Evolutionary conservation across 495 filamentous ascomycete genomes (phyloP), one percentile per base, ranked within the genome.

Genomic region (Mycothermus thermophilus): DNA sequence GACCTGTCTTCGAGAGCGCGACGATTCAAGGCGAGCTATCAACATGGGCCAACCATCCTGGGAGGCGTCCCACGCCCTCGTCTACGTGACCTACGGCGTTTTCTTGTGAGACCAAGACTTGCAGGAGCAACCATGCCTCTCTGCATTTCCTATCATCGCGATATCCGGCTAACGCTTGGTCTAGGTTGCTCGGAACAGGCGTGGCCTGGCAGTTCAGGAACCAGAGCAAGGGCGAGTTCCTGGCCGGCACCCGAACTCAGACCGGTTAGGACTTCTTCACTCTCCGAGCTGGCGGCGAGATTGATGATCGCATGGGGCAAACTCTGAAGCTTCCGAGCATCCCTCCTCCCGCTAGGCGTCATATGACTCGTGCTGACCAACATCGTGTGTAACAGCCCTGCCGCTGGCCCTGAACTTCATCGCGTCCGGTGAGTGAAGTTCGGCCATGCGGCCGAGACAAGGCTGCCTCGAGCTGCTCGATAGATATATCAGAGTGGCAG

Each of bases 401-500:
- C 80, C 80, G 25, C 63, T 85, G 52, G 77, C 80, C 38, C 62
- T 85, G 40, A 84, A 85, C 55, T 85, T 84, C 61, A 80, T 84
- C 50, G 80, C 79, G 47, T 80, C 78, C 52, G 80, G 80, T 85
- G 72, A 83, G 80, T 83, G 30, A 48, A 25, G 43, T 11, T 25
- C n/a, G n/a, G 19, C 18, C 28, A 29, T 29, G 24, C 37, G 37
- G 23, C 10, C 5, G 16, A 32, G n/a, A 16, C 29, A n/a, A n/a
- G n/a, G n/a, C n/a, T n/a, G n/a, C n/a, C n/a, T 22, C 36, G 32
- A n/a, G 31, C 25, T 23, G 19, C 19, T 38, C 40, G 34, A 42
- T n/a, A n/a, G n/a, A n/a, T n/a, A 40, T 40, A 53, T 53, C 47
- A 54, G 58, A 63, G 62, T 56, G 59, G 61, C 58, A 56, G 53